A percentile compares a stretch with the other conserved stretches of the same genome.
Conservation (phyloP, 345 rosid genomes). For the Abelmoschus esculentus region DNA sequence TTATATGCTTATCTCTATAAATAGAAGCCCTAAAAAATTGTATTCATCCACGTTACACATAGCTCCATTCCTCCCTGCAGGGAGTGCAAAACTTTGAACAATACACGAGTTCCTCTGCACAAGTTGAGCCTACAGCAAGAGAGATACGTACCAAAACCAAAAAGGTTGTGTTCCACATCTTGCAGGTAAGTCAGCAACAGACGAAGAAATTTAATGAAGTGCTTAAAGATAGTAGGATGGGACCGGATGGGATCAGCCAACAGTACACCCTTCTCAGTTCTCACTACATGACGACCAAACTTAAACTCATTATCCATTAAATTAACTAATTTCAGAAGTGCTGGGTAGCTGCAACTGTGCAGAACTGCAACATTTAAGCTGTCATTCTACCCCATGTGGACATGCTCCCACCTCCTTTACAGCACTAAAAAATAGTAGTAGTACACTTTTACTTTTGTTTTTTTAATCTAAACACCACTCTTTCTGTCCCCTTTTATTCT, state of each 20-base stretch:
- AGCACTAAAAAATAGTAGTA: slow-evolving; percentile 17
- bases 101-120: neutral
- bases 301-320: neutral
- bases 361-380: no score
- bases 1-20: no score
- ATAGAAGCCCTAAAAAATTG: no score
- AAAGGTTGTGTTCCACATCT: neutral
- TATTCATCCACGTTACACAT: no score
- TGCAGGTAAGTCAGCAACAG: neutral
- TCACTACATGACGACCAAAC: no score
- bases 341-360: neutral
- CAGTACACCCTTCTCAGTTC: no score
- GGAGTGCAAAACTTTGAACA: neutral
- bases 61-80: neutral
- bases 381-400: slow-evolving; percentile 15
- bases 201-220: no score
- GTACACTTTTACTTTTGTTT: neutral
- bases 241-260: no score
- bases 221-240: no score
- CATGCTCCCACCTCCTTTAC: slow-evolving; percentile 16
- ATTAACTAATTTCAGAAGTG: neutral
- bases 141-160: neutral
- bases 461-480: slow-evolving; percentile 12
- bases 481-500: slow-evolving; percentile 21
- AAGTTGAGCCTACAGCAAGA: neutral